Evolutionary conservation across 2,329 filamentous ascomycete species (phyloP), one percentile per base, ranked within the genome.

Genomic region (Fusarium ramigenum): DNA sequence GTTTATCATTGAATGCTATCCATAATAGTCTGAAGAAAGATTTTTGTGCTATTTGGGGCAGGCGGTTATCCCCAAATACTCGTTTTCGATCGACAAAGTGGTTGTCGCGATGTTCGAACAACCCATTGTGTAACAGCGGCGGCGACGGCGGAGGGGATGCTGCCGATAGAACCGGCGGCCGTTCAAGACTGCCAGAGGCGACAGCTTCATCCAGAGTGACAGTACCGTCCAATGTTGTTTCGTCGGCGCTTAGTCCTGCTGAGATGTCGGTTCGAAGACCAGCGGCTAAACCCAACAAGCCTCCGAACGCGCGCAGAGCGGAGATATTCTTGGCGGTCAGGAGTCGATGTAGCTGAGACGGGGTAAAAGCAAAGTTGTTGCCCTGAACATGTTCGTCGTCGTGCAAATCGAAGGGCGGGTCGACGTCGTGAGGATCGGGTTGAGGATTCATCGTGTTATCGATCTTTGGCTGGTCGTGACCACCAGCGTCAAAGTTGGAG

Each of bases 1-100:
- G 90, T 77, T 95, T 95, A 82, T 95, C 93, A 78, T 95, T 94
- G 82, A 93, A 94, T 3, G 93, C 92, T 77, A 94, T 92, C 93
- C 93, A 95, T 70, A 83, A 75, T 57, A 95, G 83, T 77, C 91
- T 86, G 68, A 92, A 84, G 58, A 95, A 90, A 43, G 85, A 91
- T 79, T 94, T 94, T 30, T 90, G 85, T 77, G 92, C 93, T 76
- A 89, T 89, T 73, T 89, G 90, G 0, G 78, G 82, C 4, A 79
- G 78, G 12, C 77, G 78, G 56, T 95, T 95, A 70, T 90, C 88
- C 60, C 89, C 90, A 79, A 90, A 95, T 12, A 95, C 85, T 40
- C 92, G 89, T 77, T 88, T 92, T 28, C 93, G 90, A 76, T 95
- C 93, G 25, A 79, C 66, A 46, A 79, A 82, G 44, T 74, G 72